Evolutionary conservation across 805 yeast genomes (phyloP), one percentile per base, ranked within the genome.

Genomic region (Cyberlindnera amylophila): DNA sequence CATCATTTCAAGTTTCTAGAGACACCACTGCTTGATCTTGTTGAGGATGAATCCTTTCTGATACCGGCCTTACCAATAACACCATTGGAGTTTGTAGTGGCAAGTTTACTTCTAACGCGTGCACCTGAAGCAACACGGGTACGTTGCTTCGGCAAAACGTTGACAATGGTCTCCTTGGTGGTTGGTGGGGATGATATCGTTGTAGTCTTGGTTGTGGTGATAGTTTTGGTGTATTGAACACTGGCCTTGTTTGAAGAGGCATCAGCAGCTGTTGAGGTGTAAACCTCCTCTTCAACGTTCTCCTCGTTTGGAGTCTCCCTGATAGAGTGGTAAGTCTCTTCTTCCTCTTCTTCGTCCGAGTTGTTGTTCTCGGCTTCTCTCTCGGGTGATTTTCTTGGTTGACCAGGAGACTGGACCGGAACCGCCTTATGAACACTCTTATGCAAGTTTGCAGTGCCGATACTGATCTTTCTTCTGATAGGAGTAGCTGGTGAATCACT

Each of bases 391-490:
- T 91, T 91, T 58, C 97, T 77, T 32, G 99, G 99, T 64, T 93
- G 99, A 2, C 98, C 99, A 0, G 99, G 99, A 2, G 96, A 87
- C 38, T 87, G 87, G 51, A 77, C 75, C 5, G 98, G 99, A 15
- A 93, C 89, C 0, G 93, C 93, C 30, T 81, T 76, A 54, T 77
- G 84, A 26, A 78, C 75, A 53, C 82, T 79, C 39, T 81, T 76
- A 26, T 71, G 69, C 28, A 84, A 77, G 43, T 79, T 77, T 0
- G 86, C 81, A 4, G 90, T 85, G 42, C 81, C 72, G 49, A 79
- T 77, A 50, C 81, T 71, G 44, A 79, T 77, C 53, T 82, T 74
- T 58, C 87, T 74, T 59, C 95, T 74, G 24, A 82, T 75, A 4
- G 95, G 95, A 0, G 95, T 86, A 29, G 77, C 74, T 47, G 84